These are phyloP conservation scores for Aureobasidium sp. DNA, from an alignment of 2,329 filamentous ascomycete species.

Conservation along the genomic window DNA sequence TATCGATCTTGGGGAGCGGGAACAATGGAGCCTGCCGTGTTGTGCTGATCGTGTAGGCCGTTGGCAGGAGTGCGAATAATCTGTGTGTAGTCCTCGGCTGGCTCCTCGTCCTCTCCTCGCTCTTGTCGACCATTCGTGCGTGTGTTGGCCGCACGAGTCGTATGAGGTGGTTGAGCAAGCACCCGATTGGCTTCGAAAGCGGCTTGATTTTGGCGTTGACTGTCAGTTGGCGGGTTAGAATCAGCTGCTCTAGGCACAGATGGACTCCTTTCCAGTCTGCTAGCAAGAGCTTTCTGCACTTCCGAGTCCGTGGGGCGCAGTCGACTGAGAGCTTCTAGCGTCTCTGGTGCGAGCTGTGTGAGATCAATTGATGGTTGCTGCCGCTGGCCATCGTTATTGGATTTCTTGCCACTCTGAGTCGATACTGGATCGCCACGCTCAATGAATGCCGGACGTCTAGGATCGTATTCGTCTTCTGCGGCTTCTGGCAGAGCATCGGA, in stretches of 20 bases:
- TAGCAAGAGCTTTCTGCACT: background rate
- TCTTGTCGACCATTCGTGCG: background rate
- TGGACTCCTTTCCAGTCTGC: slow-evolving; percentile 1
- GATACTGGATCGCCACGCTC: background rate
- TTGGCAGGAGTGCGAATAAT: slow-evolving; percentile 11
- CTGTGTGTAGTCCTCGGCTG: slow-evolving; percentile 11
- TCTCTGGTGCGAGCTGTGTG: slow-evolving; percentile 13
- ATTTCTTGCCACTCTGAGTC: background rate
- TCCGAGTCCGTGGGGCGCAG: background rate
- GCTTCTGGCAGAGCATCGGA: slow-evolving; percentile 31
- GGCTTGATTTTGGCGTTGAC: background rate
- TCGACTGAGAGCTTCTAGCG: slow-evolving; percentile 10
- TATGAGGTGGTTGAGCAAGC: background rate
- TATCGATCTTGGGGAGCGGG: background rate
- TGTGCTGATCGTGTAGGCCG: background rate
- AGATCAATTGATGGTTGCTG: slow-evolving; percentile 11
- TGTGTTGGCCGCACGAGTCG: background rate
- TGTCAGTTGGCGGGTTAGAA: background rate
- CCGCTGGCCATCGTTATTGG: background rate
- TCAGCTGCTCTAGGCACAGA: slow-evolving; percentile 2
- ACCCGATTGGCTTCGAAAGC: background rate
- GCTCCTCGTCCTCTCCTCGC: background rate
- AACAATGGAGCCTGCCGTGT: background rate
- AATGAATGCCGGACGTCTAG: slow-evolving; percentile 31
- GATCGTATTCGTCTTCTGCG: slow-evolving; percentile 44